A percentile compares a stretch with the other conserved stretches of the same genome.
phyloP scores from a whole-genome alignment of 306 rosid species.

The Lathyrus aphaca region DNA sequence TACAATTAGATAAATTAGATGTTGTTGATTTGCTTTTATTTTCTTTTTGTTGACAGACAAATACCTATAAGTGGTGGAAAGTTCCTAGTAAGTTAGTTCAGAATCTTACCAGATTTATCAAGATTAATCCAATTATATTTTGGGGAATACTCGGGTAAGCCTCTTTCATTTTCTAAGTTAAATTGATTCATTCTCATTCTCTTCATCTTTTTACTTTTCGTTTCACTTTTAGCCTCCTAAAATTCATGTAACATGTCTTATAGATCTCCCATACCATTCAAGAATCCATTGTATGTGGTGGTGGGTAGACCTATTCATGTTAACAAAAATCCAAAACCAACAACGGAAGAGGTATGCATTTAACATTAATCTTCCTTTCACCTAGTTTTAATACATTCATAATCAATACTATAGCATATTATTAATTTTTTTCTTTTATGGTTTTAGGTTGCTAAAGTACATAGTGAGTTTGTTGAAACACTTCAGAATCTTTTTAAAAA shows the following conservation, averaged over 20 bases:
- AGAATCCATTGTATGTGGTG: slow-evolving; percentile 67
- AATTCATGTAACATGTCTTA: too few relatives aligned
- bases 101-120: slow-evolving; percentile 61
- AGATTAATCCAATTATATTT: slow-evolving; percentile 67
- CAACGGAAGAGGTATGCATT: slow-evolving; percentile 49
- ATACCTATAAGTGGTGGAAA: slow-evolving; percentile 78
- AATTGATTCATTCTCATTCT: background rate
- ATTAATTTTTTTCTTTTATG: background rate
- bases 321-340: slow-evolving; percentile 68
- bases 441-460: slow-evolving; percentile 58
- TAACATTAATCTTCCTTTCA: too few relatives aligned
- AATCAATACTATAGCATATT: background rate
- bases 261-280: slow-evolving; percentile 74
- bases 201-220: background rate
- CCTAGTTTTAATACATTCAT: background rate
- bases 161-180: background rate
- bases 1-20: too few relatives aligned
- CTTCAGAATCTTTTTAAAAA: slow-evolving; percentile 68
- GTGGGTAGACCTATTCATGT: slow-evolving; percentile 81
- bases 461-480: slow-evolving; percentile 61
- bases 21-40: too few relatives aligned
- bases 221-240: background rate
- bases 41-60: slow-evolving; percentile 48
- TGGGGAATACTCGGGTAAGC: slow-evolving; percentile 88
- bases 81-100: slow-evolving; percentile 60